phyloP scores from a whole-genome alignment of 805 yeast genomes.

The Candida oleophila region DNA sequence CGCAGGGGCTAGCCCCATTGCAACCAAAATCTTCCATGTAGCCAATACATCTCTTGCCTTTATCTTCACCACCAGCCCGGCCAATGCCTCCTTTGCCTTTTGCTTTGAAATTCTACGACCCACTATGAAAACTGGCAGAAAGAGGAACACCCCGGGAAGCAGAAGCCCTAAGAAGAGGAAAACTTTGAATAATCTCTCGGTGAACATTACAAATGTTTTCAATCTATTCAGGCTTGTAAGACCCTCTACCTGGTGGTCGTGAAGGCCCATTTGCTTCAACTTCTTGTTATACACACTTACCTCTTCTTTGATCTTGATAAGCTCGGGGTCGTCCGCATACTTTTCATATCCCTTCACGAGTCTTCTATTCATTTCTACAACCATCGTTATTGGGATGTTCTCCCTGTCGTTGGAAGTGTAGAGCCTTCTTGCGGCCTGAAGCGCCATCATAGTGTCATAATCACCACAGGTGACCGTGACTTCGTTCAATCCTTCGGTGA shows the following conservation, averaged over 20 bases:
- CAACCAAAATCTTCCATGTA: constrained; percentile 44
- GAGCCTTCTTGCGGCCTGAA: constrained; percentile 43
- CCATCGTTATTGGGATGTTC: constrained; percentile 38
- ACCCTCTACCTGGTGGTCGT: constrained; percentile 41
- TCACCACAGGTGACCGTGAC: constrained; percentile 42
- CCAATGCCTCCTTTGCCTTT: constrained; percentile 40
- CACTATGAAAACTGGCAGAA: constrained; percentile 39
- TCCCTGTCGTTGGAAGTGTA: constrained; percentile 35
- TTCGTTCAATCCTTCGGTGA: constrained; percentile 35
- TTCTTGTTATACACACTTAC: constrained; percentile 35
- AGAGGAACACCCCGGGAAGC: constrained; percentile 37
- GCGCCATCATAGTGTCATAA: constrained; percentile 40
- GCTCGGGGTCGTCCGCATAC: constrained; percentile 33
- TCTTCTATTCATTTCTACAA: constrained; percentile 42
- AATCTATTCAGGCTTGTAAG: constrained; percentile 21
- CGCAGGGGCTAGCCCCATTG: constrained; percentile 39
- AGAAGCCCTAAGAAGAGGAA: constrained; percentile 30
- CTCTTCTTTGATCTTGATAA: constrained; percentile 24
- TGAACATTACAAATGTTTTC: constrained; percentile 22
- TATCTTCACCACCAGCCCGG: constrained; percentile 37
- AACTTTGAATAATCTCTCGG: constrained; percentile 25
- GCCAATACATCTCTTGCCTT: constrained; percentile 42
- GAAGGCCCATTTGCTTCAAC: constrained; percentile 31
- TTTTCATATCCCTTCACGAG: constrained; percentile 36
- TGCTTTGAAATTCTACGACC: constrained; percentile 29